Evolutionary conservation across 805 yeast genomes (phyloP).

Genomic region (Candida glaebosa): DNA sequence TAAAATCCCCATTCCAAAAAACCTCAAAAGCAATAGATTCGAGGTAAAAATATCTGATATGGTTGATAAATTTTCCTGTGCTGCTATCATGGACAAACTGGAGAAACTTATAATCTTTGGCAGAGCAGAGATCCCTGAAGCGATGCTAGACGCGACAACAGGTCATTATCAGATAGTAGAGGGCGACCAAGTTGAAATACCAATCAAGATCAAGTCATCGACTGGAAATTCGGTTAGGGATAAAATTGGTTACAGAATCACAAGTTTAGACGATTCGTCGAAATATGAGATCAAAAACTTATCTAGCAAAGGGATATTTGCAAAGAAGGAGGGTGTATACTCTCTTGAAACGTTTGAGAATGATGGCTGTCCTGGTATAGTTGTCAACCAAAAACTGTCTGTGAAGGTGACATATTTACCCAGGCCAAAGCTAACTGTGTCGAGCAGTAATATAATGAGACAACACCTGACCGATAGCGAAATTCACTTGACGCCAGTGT

Average conservation of each 20-base stretch:
- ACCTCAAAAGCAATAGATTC: conserved; percentile 70
- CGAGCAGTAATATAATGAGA: conserved; percentile 14
- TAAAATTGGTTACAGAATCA: conserved; percentile 28
- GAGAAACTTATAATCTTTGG: conserved; percentile 58
- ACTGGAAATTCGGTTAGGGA: conserved; percentile 27
- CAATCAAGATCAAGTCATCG: conserved; percentile 40
- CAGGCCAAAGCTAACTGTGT: conserved; percentile 22
- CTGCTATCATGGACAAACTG: conserved; percentile 60
- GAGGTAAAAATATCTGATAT: conserved; percentile 60
- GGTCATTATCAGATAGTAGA: conserved; percentile 47
- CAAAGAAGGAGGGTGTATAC: conserved; percentile 43
- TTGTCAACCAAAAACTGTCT: conserved; percentile 16
- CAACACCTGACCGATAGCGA: conserved; percentile 24
- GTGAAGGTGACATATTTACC: conserved; percentile 20
- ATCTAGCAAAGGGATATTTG: conserved; percentile 13
- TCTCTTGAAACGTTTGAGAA: conserved; percentile 35
- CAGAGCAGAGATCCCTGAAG: conserved; percentile 62
- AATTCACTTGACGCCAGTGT: conserved; percentile 24
- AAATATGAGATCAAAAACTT: neutral
- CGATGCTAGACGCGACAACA: conserved; percentile 24
- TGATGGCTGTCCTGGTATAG: conserved; percentile 44
- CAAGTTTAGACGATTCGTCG: conserved; percentile 8
- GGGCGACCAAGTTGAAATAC: conserved; percentile 58
- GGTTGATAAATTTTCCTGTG: conserved; percentile 75
- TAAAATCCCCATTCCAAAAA: conserved; percentile 50